These are phyloP conservation scores for Teratosphaeriaceae sp. DNA, from an alignment of 2,329 filamentous ascomycete genomes.

Conservation along the genomic window DNA sequence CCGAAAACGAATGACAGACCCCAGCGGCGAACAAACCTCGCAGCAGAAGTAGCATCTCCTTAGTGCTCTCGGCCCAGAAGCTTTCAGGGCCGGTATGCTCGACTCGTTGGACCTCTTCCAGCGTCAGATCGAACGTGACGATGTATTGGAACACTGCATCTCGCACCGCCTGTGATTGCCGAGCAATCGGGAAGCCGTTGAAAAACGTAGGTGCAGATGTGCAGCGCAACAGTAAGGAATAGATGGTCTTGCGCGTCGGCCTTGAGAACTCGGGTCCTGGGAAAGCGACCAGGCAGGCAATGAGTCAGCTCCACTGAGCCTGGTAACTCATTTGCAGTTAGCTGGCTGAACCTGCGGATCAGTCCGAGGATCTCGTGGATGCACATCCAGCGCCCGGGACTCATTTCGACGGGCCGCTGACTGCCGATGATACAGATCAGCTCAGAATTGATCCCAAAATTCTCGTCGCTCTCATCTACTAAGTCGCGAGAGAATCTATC, in stretches of 20 bases:
- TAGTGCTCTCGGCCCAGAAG: conserved; percentile 15
- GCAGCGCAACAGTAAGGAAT: conserved; percentile 22
- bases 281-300: conserved; percentile 36
- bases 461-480: conserved; percentile 54
- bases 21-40: conserved; percentile 56
- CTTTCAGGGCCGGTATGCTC: conserved; percentile 4
- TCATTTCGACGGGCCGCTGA: conserved; percentile 35
- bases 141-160: conserved; percentile 15
- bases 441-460: conserved; percentile 35
- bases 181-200: conserved; percentile 14
- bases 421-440: conserved; percentile 39
- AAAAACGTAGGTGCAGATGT: conserved; percentile 27
- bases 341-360: conserved; percentile 15
- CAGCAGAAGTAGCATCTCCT: conserved; percentile 46
- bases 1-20: conserved; percentile 54
- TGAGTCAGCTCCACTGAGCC: conserved; percentile 11
- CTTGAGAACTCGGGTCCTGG: conserved; percentile 51
- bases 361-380: conserved; percentile 31
- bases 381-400: conserved; percentile 34
- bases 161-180: conserved; percentile 10
- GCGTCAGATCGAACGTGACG: conserved; percentile 5
- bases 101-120: conserved; percentile 6
- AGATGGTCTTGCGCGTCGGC: conserved; percentile 30
- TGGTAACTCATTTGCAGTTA: conserved; percentile 8
- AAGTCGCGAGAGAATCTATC: conserved; percentile 50